A percentile compares a stretch with the other conserved stretches of the same genome.
These are phyloP conservation scores for Geotrichum reessii DNA, from an alignment of 1,139 yeast species.

Conservation along the genomic window DNA sequence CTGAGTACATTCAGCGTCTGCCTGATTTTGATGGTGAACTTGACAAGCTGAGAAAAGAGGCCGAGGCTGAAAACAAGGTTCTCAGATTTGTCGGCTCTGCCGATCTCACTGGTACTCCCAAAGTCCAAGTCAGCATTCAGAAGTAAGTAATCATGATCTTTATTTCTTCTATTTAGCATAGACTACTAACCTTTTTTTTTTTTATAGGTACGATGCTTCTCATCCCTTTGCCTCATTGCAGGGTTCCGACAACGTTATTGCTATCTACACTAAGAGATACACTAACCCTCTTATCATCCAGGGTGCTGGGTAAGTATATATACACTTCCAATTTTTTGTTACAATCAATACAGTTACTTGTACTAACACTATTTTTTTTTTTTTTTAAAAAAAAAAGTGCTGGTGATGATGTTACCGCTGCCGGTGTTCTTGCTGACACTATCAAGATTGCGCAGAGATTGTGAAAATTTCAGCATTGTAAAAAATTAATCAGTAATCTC, in stretches of 20 bases:
- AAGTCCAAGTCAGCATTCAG: constrained; percentile 80
- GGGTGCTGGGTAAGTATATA: constrained; percentile 67
- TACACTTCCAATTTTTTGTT: neutral
- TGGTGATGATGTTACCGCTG: constrained; percentile 97
- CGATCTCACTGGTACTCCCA: constrained; percentile 53
- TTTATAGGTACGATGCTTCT: constrained; percentile 49
- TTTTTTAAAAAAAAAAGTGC: constrained; percentile 47
- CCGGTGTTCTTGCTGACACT: constrained; percentile 92
- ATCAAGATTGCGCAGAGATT: constrained; percentile 83
- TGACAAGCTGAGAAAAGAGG: constrained; percentile 70
- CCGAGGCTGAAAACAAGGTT: constrained; percentile 78
- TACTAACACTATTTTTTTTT: neutral
- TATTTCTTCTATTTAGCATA: neutral
- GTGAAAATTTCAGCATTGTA: neutral
- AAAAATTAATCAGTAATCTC: neutral
- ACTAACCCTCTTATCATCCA: constrained; percentile 88
- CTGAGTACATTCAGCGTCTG: constrained; percentile 71
- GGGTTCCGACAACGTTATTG: constrained; percentile 93
- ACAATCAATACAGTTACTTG: neutral
- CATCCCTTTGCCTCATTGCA: constrained; percentile 95
- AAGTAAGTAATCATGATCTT: constrained; percentile 42
- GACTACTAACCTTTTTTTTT: neutral
- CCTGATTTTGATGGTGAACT: constrained; percentile 79
- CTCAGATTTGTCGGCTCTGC: constrained; percentile 90
- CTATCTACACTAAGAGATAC: constrained; percentile 86